These are phyloP conservation scores for Beauveria medogensis DNA, from an alignment of 2,329 filamentous ascomycete genomes.

Conservation along the genomic window DNA sequence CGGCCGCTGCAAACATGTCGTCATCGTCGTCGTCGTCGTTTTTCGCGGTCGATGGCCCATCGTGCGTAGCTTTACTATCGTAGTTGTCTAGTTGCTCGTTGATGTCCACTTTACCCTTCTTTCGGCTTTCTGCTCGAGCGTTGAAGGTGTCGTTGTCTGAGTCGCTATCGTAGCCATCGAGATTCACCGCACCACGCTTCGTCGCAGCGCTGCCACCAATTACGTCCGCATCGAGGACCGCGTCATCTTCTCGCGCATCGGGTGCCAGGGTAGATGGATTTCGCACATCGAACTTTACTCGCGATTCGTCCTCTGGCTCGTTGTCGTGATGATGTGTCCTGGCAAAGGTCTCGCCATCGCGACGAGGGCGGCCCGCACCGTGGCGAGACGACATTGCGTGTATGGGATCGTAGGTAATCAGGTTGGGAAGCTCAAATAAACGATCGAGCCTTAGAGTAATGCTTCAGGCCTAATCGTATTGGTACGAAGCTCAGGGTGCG, in stretches of 20 bases:
- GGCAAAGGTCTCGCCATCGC: conserved; percentile 72
- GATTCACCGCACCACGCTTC: conserved; percentile 89
- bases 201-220: conserved; percentile 73
- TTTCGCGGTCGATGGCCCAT: conserved; percentile 19
- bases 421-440: background rate
- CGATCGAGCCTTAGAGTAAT: background rate
- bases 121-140: conserved; percentile 56
- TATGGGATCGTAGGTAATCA: no score
- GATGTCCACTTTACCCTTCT: conserved; percentile 41
- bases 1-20: conserved; percentile 24
- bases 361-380: conserved; percentile 69
- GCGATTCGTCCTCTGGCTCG: conserved; percentile 50
- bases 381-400: conserved; percentile 47
- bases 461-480: background rate
- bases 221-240: conserved; percentile 81
- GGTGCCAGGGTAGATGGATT: conserved; percentile 89
- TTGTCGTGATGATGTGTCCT: conserved; percentile 59
- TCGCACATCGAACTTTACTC: conserved; percentile 85
- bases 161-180: conserved; percentile 95
- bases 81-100: conserved; percentile 48
- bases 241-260: conserved; percentile 63
- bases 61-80: conserved; percentile 32
- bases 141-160: conserved; percentile 87
- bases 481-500: background rate
- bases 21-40: conserved; percentile 33